phyloP scores from a whole-genome alignment of 352 stramenopile genomes.

The Phytophthora hibernalis region DNA sequence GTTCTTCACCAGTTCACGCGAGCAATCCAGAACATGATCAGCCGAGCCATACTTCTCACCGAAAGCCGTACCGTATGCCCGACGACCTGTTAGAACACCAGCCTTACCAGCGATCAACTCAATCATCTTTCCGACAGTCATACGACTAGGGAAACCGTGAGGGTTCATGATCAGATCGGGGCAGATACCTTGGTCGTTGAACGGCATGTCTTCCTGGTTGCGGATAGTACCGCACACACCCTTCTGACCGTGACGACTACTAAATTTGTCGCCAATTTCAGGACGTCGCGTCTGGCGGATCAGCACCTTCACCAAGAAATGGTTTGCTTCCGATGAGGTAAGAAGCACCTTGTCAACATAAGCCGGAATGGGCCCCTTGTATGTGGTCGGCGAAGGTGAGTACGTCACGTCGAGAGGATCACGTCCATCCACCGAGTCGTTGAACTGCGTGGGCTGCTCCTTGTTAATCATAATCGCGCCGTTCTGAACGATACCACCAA shows the following conservation, averaged over 20 bases:
- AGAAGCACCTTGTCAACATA: slow-evolving; percentile 99
- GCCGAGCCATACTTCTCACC: slow-evolving; percentile 97
- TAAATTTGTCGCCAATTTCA: slow-evolving; percentile 99
- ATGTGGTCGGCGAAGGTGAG: slow-evolving; percentile 92
- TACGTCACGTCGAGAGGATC: slow-evolving; percentile 84
- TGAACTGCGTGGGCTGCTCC: slow-evolving; percentile 95
- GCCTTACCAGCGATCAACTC: slow-evolving; percentile 99
- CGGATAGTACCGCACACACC: slow-evolving; percentile 98
- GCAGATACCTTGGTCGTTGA: slow-evolving; percentile 98
- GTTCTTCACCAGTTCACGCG: slow-evolving; percentile 95
- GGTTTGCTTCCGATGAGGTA: slow-evolving; percentile 97
- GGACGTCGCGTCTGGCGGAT: slow-evolving; percentile 95
- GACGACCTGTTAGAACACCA: slow-evolving; percentile 95
- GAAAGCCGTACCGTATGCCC: slow-evolving; percentile 99
- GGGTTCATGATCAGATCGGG: slow-evolving; percentile 99
- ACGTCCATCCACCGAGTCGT: slow-evolving; percentile 82
- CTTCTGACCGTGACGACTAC: slow-evolving; percentile 99
- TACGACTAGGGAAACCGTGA: slow-evolving; percentile 99
- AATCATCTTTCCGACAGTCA: slow-evolving; percentile 99
- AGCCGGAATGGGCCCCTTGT: slow-evolving; percentile 94
- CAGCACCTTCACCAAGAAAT: slow-evolving; percentile 98
- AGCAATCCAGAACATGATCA: slow-evolving; percentile 92
- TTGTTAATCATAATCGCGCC: slow-evolving; percentile 99
- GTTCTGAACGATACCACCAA: slow-evolving; percentile 91
- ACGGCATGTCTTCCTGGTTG: slow-evolving; percentile 98